Evolutionary conservation across 306 rosid genomes (phyloP).

Genomic region (Datisca glomerata): DNA sequence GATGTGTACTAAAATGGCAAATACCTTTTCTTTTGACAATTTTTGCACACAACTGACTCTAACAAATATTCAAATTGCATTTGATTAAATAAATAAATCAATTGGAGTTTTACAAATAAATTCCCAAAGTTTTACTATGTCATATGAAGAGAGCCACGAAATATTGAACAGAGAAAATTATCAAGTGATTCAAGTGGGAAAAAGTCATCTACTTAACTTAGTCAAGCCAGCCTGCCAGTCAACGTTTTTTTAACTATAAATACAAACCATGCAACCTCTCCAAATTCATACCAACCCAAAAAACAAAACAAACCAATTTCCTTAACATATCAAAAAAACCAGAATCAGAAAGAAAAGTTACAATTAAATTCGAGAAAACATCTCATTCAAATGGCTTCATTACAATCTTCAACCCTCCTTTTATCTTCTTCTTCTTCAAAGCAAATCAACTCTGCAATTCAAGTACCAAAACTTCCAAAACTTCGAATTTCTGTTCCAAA

Average conservation of each 20-base stretch:
- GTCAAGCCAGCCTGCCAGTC: slow-evolving; percentile 5
- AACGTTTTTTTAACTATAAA: slow-evolving; percentile 14
- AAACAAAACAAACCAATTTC: not conserved
- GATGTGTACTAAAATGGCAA: too few relatives aligned
- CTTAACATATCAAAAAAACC: not conserved
- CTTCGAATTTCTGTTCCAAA: slow-evolving; percentile 13
- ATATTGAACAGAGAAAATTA: not conserved
- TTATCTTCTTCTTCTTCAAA: slow-evolving; percentile 11
- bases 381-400: slow-evolving; percentile 32
- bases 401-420: slow-evolving; percentile 21
- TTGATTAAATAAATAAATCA: too few relatives aligned
- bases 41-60: too few relatives aligned
- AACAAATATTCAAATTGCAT: too few relatives aligned
- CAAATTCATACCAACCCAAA: not conserved
- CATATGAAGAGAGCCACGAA: too few relatives aligned
- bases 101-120: too few relatives aligned
- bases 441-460: slow-evolving; percentile 31
- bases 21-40: too few relatives aligned
- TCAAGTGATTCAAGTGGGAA: not conserved
- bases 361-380: slow-evolving; percentile 5
- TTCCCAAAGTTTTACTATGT: too few relatives aligned
- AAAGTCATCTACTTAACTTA: slow-evolving; percentile 1
- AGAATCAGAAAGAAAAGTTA: not conserved
- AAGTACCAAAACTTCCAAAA: slow-evolving; percentile 35
- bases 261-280: too few relatives aligned